Evolutionary conservation across 352 stramenopile genomes (phyloP).

Genomic region (Phytophthora crassamura): DNA sequence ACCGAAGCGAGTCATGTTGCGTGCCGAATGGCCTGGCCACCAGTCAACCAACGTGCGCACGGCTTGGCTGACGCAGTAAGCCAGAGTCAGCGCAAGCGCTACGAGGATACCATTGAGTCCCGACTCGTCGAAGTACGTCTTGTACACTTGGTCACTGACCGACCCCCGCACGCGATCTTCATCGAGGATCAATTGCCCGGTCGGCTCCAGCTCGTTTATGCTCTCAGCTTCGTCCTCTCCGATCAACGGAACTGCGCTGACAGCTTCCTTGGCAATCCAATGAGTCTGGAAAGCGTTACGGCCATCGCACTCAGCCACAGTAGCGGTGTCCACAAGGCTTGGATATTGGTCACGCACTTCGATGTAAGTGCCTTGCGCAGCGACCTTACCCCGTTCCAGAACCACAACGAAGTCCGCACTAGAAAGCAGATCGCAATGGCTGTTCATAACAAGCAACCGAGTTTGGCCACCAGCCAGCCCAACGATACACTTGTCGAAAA

Average conservation of each 20-base stretch:
- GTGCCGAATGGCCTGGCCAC: conserved; percentile 27
- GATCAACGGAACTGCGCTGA: too few species aligned
- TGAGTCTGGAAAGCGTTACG: too few species aligned
- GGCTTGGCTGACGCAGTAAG: conserved; percentile 13
- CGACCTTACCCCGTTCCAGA: too few species aligned
- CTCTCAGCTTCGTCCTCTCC: too few species aligned
- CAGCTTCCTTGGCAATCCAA: too few species aligned
- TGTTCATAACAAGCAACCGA: conserved; percentile 93
- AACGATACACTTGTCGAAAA: conserved; percentile 92
- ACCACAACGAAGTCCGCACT: conserved; percentile 64
- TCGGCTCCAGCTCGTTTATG: too few species aligned
- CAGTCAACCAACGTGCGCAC: conserved; percentile 20
- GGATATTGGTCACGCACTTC: too few species aligned
- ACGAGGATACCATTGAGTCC: conserved; percentile 35
- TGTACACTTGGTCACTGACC: conserved; percentile 40
- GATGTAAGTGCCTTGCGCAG: too few species aligned
- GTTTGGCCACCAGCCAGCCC: conserved; percentile 63
- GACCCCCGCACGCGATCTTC: conserved; percentile 41
- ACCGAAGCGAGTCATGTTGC: conserved; percentile 12
- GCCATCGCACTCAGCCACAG: too few species aligned
- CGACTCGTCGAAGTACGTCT: conserved; percentile 40
- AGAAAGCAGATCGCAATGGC: conserved; percentile 88
- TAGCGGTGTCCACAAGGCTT: too few species aligned
- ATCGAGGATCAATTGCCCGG: conserved; percentile 25
- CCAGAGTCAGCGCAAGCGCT: too few species aligned